These are phyloP conservation scores for Orbilia oligospora DNA, from an alignment of 2,329 filamentous ascomycete species.

Conservation along the genomic window DNA sequence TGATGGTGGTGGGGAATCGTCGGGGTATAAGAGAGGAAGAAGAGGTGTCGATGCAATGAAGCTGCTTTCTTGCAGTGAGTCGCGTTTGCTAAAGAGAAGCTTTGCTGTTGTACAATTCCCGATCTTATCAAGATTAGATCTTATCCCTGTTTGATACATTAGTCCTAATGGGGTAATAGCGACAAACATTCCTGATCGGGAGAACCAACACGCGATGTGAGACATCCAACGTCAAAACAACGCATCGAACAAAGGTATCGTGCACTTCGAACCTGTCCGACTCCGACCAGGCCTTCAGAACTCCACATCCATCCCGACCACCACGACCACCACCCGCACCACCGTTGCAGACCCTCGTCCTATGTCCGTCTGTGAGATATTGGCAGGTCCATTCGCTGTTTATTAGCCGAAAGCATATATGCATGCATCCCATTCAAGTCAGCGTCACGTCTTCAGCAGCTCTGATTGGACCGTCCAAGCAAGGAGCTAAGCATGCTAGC, in stretches of 20 bases:
- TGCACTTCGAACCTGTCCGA: background rate
- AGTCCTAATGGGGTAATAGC: background rate
- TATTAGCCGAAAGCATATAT: constrained; percentile 54
- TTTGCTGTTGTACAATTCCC: constrained; percentile 52
- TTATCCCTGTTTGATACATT: background rate
- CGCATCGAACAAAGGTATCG: constrained; percentile 6
- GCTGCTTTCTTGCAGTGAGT: constrained; percentile 33
- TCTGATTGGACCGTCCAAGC: constrained; percentile 47
- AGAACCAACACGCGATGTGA: constrained; percentile 9
- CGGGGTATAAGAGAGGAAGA: background rate
- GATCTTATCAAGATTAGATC: constrained; percentile 38
- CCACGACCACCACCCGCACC: no score
- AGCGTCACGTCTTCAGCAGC: constrained; percentile 33
- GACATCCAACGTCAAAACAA: constrained; percentile 43
- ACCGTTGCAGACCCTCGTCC: background rate
- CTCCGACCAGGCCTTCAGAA: constrained; percentile 25
- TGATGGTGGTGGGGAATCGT: background rate
- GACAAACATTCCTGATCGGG: constrained; percentile 4
- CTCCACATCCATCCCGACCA: constrained; percentile 5
- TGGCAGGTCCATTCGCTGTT: constrained; percentile 34
- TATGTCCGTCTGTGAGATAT: constrained; percentile 4
- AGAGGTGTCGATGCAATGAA: constrained; percentile 3
- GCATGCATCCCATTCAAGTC: constrained; percentile 37
- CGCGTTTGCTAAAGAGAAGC: constrained; percentile 56
- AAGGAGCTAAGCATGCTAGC: constrained; percentile 10